These are phyloP conservation scores for Trypanosoma mega DNA, from an alignment of 208 protist genomes.

Conservation along the genomic window DNA sequence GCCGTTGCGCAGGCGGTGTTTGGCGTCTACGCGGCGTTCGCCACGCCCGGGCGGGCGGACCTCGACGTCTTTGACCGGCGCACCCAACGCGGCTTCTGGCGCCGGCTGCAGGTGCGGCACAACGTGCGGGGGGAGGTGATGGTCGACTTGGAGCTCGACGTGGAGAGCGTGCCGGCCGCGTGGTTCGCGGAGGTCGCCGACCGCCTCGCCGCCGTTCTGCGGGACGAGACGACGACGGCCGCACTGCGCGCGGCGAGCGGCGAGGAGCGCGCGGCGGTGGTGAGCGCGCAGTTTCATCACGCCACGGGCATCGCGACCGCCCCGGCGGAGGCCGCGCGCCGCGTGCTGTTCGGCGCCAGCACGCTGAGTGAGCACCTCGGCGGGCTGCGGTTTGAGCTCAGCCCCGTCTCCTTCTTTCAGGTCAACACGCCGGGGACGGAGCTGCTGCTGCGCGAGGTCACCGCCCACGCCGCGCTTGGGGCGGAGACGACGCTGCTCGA, in stretches of 20 bases:
- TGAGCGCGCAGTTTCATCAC: slow-evolving; percentile 75
- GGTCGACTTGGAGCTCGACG: slow-evolving; percentile 73
- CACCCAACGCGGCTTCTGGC: slow-evolving; percentile 85
- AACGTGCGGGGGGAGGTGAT: slow-evolving; percentile 86
- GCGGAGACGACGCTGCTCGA: slow-evolving; percentile 87
- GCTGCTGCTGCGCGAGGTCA: slow-evolving; percentile 73
- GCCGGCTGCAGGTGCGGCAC: slow-evolving; percentile 86
- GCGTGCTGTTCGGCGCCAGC: slow-evolving; percentile 54
- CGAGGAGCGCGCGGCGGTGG: slow-evolving; percentile 38
- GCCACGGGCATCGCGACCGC: slow-evolving; percentile 71
- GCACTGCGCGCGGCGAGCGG: slow-evolving; percentile 27
- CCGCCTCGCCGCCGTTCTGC: slow-evolving; percentile 38
- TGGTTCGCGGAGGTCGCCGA: slow-evolving; percentile 31
- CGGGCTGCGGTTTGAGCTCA: slow-evolving; percentile 88
- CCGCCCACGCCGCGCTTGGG: slow-evolving; percentile 53
- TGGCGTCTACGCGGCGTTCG: slow-evolving; percentile 38
- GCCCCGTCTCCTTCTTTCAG: slow-evolving; percentile 94
- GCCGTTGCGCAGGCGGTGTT: slow-evolving; percentile 52
- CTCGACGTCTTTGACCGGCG: slow-evolving; percentile 79
- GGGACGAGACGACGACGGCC: slow-evolving; percentile 16
- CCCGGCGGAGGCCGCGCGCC: slow-evolving; percentile 52
- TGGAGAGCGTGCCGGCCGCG: slow-evolving; percentile 30
- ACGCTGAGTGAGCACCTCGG: slow-evolving; percentile 75
- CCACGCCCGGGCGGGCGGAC: slow-evolving; percentile 27
- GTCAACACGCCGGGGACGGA: slow-evolving; percentile 93